Evolutionary conservation across 2,329 filamentous ascomycete genomes (phyloP), one percentile per base, ranked within the genome.

Genomic region (Aspergillus hiratsukae): DNA sequence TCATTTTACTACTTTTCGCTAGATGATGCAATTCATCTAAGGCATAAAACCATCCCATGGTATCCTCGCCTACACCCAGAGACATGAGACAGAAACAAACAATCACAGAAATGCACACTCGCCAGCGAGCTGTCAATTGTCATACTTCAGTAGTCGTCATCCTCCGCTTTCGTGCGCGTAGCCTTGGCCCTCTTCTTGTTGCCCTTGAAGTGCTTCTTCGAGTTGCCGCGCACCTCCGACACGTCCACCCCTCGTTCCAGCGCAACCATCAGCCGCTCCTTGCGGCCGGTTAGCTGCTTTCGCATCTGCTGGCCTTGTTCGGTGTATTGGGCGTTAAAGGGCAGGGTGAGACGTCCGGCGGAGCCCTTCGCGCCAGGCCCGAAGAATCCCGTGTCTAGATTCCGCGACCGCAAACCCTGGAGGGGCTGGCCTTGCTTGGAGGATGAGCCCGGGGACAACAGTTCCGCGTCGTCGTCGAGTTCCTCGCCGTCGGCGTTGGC

Each of bases 381-480:
- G 70, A 99, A 99, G 80, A 97, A 99, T n/a, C 84, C 83, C 69
- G 88, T 90, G 76, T 99, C 94, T 21, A 99, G 79, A 55, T 82
- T 83, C 61, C 85, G 79, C 0, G 91, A 89, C 71, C 96, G 96
- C 31, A 82, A 74, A 0, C 92, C 91, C 48, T 84, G 79, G 4
- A 81, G 79, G 4, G 83, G 65, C 3, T 77, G 66, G 21, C 11
- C 69, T 64, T 72, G 60, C 8, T 56, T 58, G 46, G 57, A 29
- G 31, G 57, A 46, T 25, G 52, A 52, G 10, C 56, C 53, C 8
- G 55, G 55, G 14, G 56, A 52, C 25, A 66, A 61, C 19, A 55
- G 52, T 7, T 58, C 57, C 19, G 54, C 28, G 49, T 71, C 66
- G 3, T 66, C 63, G 14, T 73, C 63, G 10, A 65, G 45, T n/a